phyloP scores from a whole-genome alignment of 2,329 filamentous ascomycete species.

The Cladosporium phlei region DNA sequence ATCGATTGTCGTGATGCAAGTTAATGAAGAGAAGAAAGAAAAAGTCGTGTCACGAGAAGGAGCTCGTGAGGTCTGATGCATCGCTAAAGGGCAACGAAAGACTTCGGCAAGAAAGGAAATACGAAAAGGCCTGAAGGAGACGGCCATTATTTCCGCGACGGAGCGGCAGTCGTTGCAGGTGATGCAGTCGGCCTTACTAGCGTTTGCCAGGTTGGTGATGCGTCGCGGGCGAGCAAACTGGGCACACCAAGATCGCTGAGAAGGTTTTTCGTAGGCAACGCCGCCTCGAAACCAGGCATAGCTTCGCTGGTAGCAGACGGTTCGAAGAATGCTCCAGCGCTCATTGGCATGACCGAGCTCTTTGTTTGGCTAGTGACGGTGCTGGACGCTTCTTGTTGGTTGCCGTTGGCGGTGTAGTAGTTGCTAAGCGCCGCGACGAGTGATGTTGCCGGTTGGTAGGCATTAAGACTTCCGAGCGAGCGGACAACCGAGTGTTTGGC shows the following conservation, averaged over 20 bases:
- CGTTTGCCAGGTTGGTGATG: neutral
- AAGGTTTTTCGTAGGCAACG: neutral
- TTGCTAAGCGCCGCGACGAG: conserved; percentile 22
- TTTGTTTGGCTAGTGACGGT: conserved; percentile 8
- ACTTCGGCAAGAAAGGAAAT: no score
- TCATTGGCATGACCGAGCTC: neutral
- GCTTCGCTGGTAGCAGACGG: conserved; percentile 2
- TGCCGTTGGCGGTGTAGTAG: conserved; percentile 26
- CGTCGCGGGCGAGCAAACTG: neutral
- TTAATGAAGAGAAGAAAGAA: no score
- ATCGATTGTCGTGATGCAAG: no score
- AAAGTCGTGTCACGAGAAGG: no score
- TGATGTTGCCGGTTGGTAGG: conserved; percentile 21
- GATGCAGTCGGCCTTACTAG: conserved; percentile 2
- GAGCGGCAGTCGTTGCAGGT: conserved; percentile 4
- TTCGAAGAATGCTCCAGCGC: conserved; percentile 1
- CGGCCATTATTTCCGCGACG: neutral
- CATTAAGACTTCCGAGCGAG: conserved; percentile 23
- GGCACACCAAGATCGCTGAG: neutral
- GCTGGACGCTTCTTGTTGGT: conserved; percentile 19
- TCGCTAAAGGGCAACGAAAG: no score
- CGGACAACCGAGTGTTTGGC: conserved; percentile 21
- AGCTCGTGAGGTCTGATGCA: no score
- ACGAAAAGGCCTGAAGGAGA: no score
- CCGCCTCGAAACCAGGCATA: conserved; percentile 3